A percentile compares a stretch with the other conserved stretches of the same genome.
Evolutionary conservation across 2,329 filamentous ascomycete species (phyloP).

Genomic region (Fonsecaea erecta): DNA sequence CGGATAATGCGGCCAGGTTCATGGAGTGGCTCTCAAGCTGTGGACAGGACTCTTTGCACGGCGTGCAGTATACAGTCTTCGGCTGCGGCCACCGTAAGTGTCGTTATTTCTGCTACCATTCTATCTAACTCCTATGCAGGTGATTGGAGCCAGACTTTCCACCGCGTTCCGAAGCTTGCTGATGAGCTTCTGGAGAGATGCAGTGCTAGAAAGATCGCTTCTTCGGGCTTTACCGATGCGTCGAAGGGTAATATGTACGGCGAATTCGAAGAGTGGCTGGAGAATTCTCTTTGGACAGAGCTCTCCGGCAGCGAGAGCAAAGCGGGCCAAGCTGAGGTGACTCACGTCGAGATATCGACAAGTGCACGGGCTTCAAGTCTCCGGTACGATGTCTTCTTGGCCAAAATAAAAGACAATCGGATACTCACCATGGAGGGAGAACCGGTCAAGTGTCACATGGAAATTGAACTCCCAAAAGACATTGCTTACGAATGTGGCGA

Average conservation of each 20-base stretch:
- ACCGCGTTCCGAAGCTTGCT: conserved; percentile 67
- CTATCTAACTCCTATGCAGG: conserved; percentile 14
- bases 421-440: conserved; percentile 57
- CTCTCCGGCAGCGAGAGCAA: conserved; percentile 48
- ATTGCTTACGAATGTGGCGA: conserved; percentile 70
- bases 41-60: conserved; percentile 57
- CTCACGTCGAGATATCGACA: conserved; percentile 56
- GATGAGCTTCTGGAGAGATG: conserved; percentile 57
- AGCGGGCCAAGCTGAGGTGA: not conserved
- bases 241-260: conserved; percentile 68
- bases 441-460: conserved; percentile 65
- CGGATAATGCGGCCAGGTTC: conserved; percentile 73
- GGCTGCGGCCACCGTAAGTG: conserved; percentile 63
- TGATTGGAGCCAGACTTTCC: conserved; percentile 63
- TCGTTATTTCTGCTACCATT: not conserved
- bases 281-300: conserved; percentile 58
- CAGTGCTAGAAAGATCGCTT: conserved; percentile 56
- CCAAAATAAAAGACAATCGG: conserved; percentile 59
- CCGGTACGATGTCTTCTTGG: conserved; percentile 66
- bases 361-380: conserved; percentile 60
- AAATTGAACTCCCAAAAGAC: conserved; percentile 66
- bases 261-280: conserved; percentile 70
- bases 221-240: conserved; percentile 63
- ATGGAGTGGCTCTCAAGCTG: conserved; percentile 67
- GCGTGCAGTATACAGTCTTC: conserved; percentile 69